phyloP scores from a whole-genome alignment of 1,284 basidiomycete species.

The Xerocomus minutiporus region DNA sequence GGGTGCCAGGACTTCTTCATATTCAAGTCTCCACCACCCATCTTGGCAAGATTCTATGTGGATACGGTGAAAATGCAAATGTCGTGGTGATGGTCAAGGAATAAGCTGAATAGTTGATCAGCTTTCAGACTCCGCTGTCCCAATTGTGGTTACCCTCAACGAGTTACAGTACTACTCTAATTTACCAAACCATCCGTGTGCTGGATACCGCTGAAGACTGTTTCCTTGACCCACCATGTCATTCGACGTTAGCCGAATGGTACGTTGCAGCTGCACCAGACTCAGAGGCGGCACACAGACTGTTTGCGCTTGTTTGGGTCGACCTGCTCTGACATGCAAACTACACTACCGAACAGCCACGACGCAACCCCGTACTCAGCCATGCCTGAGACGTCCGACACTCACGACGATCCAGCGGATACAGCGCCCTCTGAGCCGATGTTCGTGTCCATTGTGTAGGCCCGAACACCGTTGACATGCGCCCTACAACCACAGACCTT shows the following conservation, averaged over 20 bases:
- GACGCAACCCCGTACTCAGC: constrained; percentile 1
- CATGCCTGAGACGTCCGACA: constrained; percentile 26
- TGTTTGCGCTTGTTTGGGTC: constrained; percentile 27
- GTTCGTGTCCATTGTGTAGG: constrained; percentile 21
- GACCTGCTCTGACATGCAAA: neutral
- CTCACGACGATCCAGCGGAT: constrained; percentile 16
- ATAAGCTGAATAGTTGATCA: neutral
- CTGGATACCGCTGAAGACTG: neutral
- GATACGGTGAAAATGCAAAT: constrained; percentile 9
- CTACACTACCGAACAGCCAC: neutral
- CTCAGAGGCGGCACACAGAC: too few species aligned
- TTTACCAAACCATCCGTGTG: too few species aligned
- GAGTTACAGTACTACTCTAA: neutral
- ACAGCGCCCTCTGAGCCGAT: constrained; percentile 16
- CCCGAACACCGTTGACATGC: constrained; percentile 13
- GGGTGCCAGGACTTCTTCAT: constrained; percentile 99
- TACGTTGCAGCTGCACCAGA: neutral
- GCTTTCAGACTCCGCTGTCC: neutral
- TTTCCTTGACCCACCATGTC: neutral
- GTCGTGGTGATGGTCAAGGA: constrained; percentile 7
- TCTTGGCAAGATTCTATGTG: constrained; percentile 49
- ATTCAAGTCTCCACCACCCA: constrained; percentile 93
- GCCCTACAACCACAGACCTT: constrained; percentile 43
- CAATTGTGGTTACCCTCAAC: neutral
- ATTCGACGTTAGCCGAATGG: too few species aligned